Conservation (phyloP, 2,329 filamentous ascomycete species). For the Trematosphaeria pertusa region DNA sequence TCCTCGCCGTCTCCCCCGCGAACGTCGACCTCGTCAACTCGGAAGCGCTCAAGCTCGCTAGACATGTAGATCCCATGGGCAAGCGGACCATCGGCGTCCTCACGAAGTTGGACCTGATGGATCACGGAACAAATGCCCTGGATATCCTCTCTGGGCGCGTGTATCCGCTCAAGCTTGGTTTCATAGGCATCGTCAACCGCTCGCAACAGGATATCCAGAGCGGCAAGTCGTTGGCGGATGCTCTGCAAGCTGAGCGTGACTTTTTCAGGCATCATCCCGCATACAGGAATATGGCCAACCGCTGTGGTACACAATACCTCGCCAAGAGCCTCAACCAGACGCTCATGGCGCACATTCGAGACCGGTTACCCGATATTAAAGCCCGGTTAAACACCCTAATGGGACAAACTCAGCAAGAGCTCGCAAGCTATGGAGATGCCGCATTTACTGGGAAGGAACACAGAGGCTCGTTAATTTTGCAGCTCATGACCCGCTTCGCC, state of each 20-base stretch:
- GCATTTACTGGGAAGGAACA: slow-evolving; percentile 98
- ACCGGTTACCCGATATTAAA: slow-evolving; percentile 96
- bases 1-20: slow-evolving; percentile 93
- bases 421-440: slow-evolving; percentile 97
- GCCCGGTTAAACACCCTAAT: slow-evolving; percentile 96
- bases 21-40: slow-evolving; percentile 99
- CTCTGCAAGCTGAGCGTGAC: slow-evolving; percentile 85
- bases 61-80: slow-evolving; percentile 94
- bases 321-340: slow-evolving; percentile 95
- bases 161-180: slow-evolving; percentile 94
- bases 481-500: slow-evolving; percentile 97
- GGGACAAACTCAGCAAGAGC: slow-evolving; percentile 99
- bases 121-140: slow-evolving; percentile 96
- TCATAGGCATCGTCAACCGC: slow-evolving; percentile 97
- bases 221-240: slow-evolving; percentile 93
- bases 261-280: slow-evolving; percentile 98
- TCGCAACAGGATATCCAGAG: slow-evolving; percentile 98
- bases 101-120: slow-evolving; percentile 97
- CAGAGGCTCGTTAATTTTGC: slow-evolving; percentile 89
- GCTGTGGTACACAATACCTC: slow-evolving; percentile 92
- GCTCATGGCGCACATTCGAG: slow-evolving; percentile 94
- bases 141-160: slow-evolving; percentile 98
- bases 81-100: slow-evolving; percentile 95
- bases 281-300: slow-evolving; percentile 92
- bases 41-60: slow-evolving; percentile 92